These are phyloP conservation scores for Papilionanthe hybrid DNA, from an alignment of 116 monocot species.

Conservation along the genomic window DNA sequence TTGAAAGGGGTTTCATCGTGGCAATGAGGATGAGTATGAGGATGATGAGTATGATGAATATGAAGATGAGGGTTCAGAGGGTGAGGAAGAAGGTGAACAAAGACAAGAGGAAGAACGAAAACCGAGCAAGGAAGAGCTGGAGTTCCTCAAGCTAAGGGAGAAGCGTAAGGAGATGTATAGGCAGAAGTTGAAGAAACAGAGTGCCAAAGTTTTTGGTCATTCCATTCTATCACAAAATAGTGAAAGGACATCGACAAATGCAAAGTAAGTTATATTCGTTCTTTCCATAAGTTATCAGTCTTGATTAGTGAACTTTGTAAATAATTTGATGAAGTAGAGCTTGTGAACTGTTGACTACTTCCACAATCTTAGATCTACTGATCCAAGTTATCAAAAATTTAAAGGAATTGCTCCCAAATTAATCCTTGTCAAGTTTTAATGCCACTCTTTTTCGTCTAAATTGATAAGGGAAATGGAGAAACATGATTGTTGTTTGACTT, in stretches of 20 bases:
- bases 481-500: too few species aligned
- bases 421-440: too few species aligned
- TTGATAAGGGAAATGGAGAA: too few species aligned
- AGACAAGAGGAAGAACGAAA: conserved; percentile 18
- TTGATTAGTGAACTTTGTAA: neutral
- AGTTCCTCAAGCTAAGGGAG: conserved; percentile 45
- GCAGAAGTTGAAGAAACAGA: conserved; percentile 24
- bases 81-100: conserved; percentile 20
- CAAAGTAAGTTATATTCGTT: conserved; percentile 17
- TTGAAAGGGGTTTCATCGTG: conserved; percentile 16
- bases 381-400: too few species aligned
- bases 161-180: conserved; percentile 37
- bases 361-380: neutral
- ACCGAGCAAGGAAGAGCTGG: conserved; percentile 33
- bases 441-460: too few species aligned
- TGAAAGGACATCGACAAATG: conserved; percentile 12
- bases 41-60: conserved; percentile 35
- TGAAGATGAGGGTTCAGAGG: conserved; percentile 33
- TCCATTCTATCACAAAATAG: conserved; percentile 14
- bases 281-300: neutral
- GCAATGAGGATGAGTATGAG: conserved; percentile 23
- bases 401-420: too few species aligned
- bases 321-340: neutral
- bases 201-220: conserved; percentile 11
- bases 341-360: conserved; percentile 1